A percentile compares a stretch with the other conserved stretches of the same genome.
These are phyloP conservation scores for Pyrenochaeta sp. DNA, from an alignment of 2,329 filamentous ascomycete species.

Conservation along the genomic window DNA sequence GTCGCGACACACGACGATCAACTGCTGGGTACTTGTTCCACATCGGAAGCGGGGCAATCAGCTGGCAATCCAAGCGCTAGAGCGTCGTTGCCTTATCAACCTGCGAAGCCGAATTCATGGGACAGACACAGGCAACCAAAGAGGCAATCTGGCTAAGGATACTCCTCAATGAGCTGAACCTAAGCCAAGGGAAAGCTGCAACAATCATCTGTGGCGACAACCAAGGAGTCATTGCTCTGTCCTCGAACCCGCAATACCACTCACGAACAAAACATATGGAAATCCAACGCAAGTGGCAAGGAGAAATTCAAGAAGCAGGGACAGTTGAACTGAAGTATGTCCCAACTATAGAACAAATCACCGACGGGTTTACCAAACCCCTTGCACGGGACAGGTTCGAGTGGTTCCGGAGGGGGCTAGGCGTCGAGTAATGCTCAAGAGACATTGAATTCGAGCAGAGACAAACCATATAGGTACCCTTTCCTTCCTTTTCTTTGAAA, in stretches of 20 bases:
- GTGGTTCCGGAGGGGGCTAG: conserved; percentile 2
- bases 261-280: conserved; percentile 18
- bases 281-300: conserved; percentile 9
- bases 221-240: conserved; percentile 10
- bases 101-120: conserved; percentile 33
- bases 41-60: conserved; percentile 23
- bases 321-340: conserved; percentile 1
- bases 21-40: conserved; percentile 30
- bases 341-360: conserved; percentile 1
- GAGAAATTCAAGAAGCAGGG: background rate
- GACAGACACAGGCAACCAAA: conserved; percentile 20
- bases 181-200: background rate
- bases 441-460: no score
- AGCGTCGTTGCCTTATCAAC: conserved; percentile 21
- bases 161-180: conserved; percentile 9
- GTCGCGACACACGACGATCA: conserved; percentile 15
- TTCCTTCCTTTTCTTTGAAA: no score
- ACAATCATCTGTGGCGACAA: conserved; percentile 19
- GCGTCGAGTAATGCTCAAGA: conserved; percentile 1
- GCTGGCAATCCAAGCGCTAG: conserved; percentile 28
- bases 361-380: conserved; percentile 9
- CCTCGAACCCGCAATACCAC: conserved; percentile 16
- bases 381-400: conserved; percentile 5
- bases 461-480: no score
- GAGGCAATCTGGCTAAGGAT: conserved; percentile 27